Conservation (phyloP, 768 basidiomycete species). For the Mycena leptocephala region DNA sequence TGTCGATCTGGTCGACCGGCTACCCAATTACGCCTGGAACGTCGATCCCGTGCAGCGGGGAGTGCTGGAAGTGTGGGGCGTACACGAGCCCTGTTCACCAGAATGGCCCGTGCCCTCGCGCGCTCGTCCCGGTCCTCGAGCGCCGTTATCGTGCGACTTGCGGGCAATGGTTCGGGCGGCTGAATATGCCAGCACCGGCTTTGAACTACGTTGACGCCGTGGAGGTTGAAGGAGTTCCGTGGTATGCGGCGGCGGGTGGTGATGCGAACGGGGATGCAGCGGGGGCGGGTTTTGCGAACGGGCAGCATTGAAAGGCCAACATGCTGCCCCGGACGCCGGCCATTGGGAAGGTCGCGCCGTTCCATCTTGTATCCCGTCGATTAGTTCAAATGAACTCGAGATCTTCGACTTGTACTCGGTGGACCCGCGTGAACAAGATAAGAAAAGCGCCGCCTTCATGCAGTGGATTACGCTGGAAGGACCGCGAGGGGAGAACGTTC, state of each 20-base stretch:
- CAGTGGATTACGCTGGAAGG: not conserved
- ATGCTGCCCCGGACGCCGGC: not conserved
- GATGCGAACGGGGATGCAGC: not conserved
- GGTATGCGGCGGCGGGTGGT: not conserved
- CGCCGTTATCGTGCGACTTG: not conserved
- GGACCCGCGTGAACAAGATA: not conserved
- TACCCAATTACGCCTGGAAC: constrained; percentile 18
- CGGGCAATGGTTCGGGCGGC: not conserved
- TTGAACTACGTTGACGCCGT: not conserved
- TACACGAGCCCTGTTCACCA: not conserved
- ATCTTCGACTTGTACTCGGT: constrained; percentile 7
- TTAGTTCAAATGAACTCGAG: not conserved
- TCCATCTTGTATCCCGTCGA: not conserved
- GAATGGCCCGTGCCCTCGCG: not conserved
- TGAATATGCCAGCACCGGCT: not conserved
- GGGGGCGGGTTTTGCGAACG: not conserved
- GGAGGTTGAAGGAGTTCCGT: not conserved
- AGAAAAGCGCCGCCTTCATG: not conserved
- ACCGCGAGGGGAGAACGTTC: not conserved
- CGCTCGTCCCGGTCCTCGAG: not conserved
- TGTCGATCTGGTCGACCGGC: not conserved
- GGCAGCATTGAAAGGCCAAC: not conserved
- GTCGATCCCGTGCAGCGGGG: not conserved
- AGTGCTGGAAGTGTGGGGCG: constrained; percentile 25
- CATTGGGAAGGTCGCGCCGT: not conserved